Conservation (phyloP, 441 rosid genomes). For the Bruguiera hainesii region DNA sequence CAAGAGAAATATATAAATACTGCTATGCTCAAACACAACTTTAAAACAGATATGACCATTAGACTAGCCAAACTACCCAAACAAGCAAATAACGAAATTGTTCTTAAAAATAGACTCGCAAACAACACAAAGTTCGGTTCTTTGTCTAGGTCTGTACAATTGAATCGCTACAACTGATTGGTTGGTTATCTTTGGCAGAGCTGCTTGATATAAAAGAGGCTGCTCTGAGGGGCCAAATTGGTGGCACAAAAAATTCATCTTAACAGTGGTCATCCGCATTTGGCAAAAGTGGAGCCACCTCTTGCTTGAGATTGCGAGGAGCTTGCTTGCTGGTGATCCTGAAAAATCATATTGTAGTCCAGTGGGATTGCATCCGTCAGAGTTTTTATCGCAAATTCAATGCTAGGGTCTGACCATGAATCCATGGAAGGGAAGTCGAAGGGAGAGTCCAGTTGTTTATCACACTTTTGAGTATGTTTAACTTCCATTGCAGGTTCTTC, state of each 20-base stretch:
- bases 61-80: too few species aligned
- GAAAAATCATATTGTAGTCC: slow-evolving; percentile 37
- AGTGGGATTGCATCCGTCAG: slow-evolving; percentile 79
- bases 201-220: slow-evolving; percentile 30
- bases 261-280: slow-evolving; percentile 31
- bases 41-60: too few species aligned
- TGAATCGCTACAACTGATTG: slow-evolving; percentile 19
- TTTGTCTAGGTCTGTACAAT: slow-evolving; percentile 33
- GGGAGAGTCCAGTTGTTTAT: slow-evolving; percentile 26
- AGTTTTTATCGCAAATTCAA: slow-evolving; percentile 89
- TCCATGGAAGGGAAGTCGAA: slow-evolving; percentile 35
- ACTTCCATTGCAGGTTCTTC: slow-evolving; percentile 22
- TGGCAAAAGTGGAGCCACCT: slow-evolving; percentile 29
- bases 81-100: background rate
- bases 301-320: slow-evolving; percentile 38
- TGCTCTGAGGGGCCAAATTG: slow-evolving; percentile 35
- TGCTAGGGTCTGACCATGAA: slow-evolving; percentile 86
- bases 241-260: slow-evolving; percentile 33
- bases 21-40: too few species aligned
- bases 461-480: slow-evolving; percentile 19
- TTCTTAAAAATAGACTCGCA: slow-evolving; percentile 1
- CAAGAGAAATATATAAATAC: too few species aligned
- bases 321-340: slow-evolving; percentile 33
- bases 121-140: slow-evolving; percentile 9
- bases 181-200: slow-evolving; percentile 24